phyloP scores from a whole-genome alignment of 495 filamentous ascomycete species.

The Penicillium atrosanguineum region DNA sequence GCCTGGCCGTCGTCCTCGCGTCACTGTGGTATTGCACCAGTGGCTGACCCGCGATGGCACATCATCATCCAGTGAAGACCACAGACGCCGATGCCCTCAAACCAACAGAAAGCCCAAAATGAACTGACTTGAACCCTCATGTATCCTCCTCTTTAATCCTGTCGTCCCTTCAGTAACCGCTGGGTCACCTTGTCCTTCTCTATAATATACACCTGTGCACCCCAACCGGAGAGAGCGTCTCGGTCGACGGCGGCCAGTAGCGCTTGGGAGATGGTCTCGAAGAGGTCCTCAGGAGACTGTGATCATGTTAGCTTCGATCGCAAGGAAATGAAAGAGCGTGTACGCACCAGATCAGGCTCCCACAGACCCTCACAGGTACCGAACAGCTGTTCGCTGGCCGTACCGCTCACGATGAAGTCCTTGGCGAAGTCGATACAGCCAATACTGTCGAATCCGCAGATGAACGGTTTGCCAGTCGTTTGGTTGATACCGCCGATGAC shows the following conservation, averaged over 20 bases:
- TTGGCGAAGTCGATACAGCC: constrained; percentile 99
- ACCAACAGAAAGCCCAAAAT: constrained; percentile 29
- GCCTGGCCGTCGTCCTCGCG: constrained; percentile 12
- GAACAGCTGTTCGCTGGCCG: constrained; percentile 94
- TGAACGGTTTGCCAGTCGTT: constrained; percentile 90
- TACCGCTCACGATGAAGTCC: constrained; percentile 98
- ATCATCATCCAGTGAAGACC: constrained; percentile 32
- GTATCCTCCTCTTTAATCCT: constrained; percentile 49
- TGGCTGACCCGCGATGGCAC: constrained; percentile 22
- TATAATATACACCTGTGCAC: constrained; percentile 97
- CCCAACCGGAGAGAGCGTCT: constrained; percentile 96
- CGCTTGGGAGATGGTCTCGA: constrained; percentile 98
- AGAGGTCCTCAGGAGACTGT: constrained; percentile 87
- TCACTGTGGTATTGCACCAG: constrained; percentile 17
- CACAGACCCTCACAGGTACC: constrained; percentile 98
- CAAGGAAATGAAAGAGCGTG: not conserved
- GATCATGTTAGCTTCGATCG: constrained; percentile 22
- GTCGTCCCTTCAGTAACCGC: constrained; percentile 89
- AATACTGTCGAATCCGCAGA: constrained; percentile 98
- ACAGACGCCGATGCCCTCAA: constrained; percentile 28
- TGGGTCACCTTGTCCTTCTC: constrained; percentile 99
- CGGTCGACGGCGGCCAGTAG: constrained; percentile 93
- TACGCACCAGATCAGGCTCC: constrained; percentile 89
- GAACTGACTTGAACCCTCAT: constrained; percentile 13
- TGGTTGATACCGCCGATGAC: constrained; percentile 93